Base-by-base conservation (phyloP, 2,329 filamentous ascomycete species). In the Dactylellina drechsleri region DNA sequence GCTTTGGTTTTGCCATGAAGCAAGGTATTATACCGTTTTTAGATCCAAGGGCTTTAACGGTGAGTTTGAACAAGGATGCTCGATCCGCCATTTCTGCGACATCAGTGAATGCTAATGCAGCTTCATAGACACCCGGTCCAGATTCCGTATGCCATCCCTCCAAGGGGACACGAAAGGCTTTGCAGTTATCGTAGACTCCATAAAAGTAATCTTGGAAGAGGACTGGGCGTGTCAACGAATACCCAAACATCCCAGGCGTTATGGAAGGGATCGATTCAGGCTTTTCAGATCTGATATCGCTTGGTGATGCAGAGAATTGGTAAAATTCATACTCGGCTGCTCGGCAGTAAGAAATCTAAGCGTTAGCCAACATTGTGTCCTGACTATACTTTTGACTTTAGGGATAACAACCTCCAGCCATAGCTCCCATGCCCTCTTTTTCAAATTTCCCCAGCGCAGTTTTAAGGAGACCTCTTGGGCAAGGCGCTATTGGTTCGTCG, bases 61-160 rank as follows among this genome's bases (percentile, higher is more conserved):
- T 89, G 79, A 96, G 90, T 86, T 99, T 99, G 89, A 98, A 99
- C 41, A 99, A 84, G 31, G 90, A 90, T 26, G 93, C 93, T 78
- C 91, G 90, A 82, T 99, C 95, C 0, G 95, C 95, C 92, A 97
- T 97, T 77, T 91, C 86, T 41, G 87, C 87, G 77, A 95, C 91
- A 81, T 97, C 92, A 62, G 91, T 91, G 79, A 96, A 98, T 81
- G 97, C 91, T 58, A 99, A 87, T 16, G 95, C 87, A 12, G 95
- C 95, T 84, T 99, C 95, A 81, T 94, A 98, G 2, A 99, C 95
- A 52, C 93, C 93, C 0, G 93, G 93, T 0, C 93, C 93, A 78
- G 90, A 93, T 83, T 97, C 93, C 7, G 93, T 97, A 83, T 97
- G 93, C 93, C 93, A 97, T 53, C 93, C 92, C 82, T 97, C 93